These are phyloP conservation scores for Simplicillium sp. DNA, from an alignment of 2,329 filamentous ascomycete genomes.

Conservation along the genomic window DNA sequence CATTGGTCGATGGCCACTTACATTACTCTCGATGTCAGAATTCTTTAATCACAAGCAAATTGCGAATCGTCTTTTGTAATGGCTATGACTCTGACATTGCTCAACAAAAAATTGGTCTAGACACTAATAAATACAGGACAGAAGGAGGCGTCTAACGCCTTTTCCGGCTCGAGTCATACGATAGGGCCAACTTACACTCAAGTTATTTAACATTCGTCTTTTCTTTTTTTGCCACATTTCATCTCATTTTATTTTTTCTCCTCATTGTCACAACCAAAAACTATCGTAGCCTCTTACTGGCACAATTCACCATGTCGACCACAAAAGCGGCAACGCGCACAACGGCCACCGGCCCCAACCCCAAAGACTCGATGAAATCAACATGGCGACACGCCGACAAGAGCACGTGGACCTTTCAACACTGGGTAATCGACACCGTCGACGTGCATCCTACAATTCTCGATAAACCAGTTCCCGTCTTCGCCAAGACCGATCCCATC, in stretches of 20 bases:
- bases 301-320: not conserved
- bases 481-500: conserved; percentile 25
- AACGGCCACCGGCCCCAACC: not conserved
- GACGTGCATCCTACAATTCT: conserved; percentile 15
- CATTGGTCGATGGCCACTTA: too few relatives aligned
- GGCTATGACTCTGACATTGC: too few relatives aligned
- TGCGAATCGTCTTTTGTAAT: too few relatives aligned
- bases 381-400: conserved; percentile 19
- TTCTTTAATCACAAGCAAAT: too few relatives aligned
- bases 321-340: not conserved
- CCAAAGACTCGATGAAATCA: conserved; percentile 25
- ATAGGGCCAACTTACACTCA: too few relatives aligned
- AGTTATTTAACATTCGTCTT: not conserved
- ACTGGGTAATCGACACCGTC: conserved; percentile 19
- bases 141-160: too few relatives aligned
- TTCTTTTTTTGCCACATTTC: not conserved
- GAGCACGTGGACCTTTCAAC: conserved; percentile 16
- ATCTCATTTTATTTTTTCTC: not conserved
- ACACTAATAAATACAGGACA: too few relatives aligned
- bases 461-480: conserved; percentile 21
- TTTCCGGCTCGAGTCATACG: too few relatives aligned
- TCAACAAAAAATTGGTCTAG: too few relatives aligned
- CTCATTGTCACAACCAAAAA: not conserved
- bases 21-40: too few relatives aligned
- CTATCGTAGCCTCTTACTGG: not conserved